These are phyloP conservation scores for Skeletonema marinoi DNA, from an alignment of 108 stramenopile genomes.

Conservation along the genomic window DNA sequence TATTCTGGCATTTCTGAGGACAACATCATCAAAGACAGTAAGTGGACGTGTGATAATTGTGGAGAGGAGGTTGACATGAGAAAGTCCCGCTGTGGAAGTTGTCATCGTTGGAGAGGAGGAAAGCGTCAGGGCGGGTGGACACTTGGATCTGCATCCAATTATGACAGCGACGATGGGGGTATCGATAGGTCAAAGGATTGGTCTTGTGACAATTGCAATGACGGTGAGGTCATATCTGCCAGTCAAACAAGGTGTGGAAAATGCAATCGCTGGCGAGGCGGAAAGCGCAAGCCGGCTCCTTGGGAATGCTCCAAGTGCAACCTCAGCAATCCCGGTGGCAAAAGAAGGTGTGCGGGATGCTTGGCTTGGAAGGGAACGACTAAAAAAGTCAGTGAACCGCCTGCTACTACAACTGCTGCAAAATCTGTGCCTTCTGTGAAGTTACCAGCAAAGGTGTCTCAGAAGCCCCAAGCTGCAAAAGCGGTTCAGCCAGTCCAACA, in stretches of 20 bases:
- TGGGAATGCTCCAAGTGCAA: conserved; percentile 34
- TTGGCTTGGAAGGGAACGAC: conserved; percentile 26
- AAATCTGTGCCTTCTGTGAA: neutral
- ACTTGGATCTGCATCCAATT: neutral
- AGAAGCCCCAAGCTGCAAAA: neutral
- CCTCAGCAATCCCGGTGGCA: conserved; percentile 16
- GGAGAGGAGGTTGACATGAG: conserved; percentile 7
- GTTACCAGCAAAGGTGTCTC: neutral
- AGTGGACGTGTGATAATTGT: conserved; percentile 24
- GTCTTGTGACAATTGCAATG: conserved; percentile 12
- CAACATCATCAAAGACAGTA: neutral
- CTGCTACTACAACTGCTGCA: conserved; percentile 2
- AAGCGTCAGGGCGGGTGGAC: conserved; percentile 20
- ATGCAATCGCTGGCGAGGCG: conserved; percentile 34
- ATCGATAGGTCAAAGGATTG: conserved; percentile 26
- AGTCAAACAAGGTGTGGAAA: conserved; percentile 28
- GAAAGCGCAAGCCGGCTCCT: conserved; percentile 11
- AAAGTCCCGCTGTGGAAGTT: conserved; percentile 29
- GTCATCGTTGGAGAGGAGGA: conserved; percentile 36
- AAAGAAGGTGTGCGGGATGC: conserved; percentile 31
- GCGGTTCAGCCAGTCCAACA: neutral
- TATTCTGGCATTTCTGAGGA: neutral
- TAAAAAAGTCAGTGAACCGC: neutral
- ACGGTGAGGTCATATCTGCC: conserved; percentile 10
- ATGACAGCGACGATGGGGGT: conserved; percentile 16